phyloP scores from a whole-genome alignment of 306 rosid species.

The Prosopis cineraria region DNA sequence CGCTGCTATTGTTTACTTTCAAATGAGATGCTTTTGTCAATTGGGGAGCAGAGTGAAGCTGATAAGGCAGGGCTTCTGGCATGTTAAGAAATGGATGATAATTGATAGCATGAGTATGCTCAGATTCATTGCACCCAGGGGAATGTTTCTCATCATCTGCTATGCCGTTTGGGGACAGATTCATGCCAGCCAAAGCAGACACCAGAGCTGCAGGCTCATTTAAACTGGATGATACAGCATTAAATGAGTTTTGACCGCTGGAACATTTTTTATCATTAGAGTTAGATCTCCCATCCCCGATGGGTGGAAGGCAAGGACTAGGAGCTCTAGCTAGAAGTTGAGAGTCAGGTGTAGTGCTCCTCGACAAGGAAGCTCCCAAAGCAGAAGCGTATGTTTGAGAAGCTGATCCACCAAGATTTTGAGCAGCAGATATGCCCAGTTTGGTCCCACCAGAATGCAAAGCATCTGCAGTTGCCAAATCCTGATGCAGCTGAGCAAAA shows the following conservation, averaged over 20 bases:
- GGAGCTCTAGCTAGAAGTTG: constrained; percentile 87
- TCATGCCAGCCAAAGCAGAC: constrained; percentile 77
- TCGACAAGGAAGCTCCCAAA: constrained; percentile 81
- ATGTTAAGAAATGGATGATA: constrained; percentile 64
- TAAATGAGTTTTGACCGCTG: constrained; percentile 65
- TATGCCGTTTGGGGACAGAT: constrained; percentile 59
- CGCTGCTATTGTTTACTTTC: constrained; percentile 55
- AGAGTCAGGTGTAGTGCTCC: constrained; percentile 93
- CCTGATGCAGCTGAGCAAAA: constrained; percentile 57
- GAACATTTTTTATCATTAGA: constrained; percentile 63
- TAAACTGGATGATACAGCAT: constrained; percentile 57
- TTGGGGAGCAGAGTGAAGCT: constrained; percentile 35
- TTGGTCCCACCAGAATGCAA: constrained; percentile 58
- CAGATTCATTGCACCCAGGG: constrained; percentile 44
- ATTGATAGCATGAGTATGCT: constrained; percentile 34
- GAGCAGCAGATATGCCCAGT: constrained; percentile 58
- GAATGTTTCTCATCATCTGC: constrained; percentile 57
- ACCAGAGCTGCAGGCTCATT: constrained; percentile 74
- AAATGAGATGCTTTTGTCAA: constrained; percentile 45
- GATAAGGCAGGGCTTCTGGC: constrained; percentile 59
- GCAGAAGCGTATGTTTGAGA: constrained; percentile 85
- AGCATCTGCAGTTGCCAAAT: constrained; percentile 53
- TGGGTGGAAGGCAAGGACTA: constrained; percentile 92
- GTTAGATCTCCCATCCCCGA: constrained; percentile 82
- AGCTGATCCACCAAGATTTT: constrained; percentile 61